Conservation (phyloP, 2,329 filamentous ascomycete genomes). For the Pyricularia sp. region DNA sequence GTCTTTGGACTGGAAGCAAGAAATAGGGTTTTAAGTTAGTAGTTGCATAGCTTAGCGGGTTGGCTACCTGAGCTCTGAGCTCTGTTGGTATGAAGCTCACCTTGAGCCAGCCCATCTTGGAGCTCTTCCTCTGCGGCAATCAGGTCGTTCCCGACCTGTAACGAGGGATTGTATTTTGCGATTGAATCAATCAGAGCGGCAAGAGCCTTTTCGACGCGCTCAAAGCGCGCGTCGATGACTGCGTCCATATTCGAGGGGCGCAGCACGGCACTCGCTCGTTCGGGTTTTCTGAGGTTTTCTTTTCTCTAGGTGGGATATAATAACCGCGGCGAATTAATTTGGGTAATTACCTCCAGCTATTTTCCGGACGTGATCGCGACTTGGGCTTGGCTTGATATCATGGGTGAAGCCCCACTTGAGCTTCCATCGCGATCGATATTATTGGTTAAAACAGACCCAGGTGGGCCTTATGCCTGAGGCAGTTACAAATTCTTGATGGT, state of each 20-base stretch:
- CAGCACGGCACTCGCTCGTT: background rate
- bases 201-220: slow-evolving; percentile 58
- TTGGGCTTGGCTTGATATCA: background rate
- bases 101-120: slow-evolving; percentile 52
- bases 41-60: background rate
- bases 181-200: slow-evolving; percentile 68
- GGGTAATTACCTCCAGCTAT: too few relatives aligned
- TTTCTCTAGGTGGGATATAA: background rate
- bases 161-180: slow-evolving; percentile 70
- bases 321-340: background rate
- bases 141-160: slow-evolving; percentile 57
- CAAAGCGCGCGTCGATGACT: slow-evolving; percentile 51
- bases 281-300: background rate
- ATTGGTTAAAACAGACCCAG: background rate
- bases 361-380: background rate
- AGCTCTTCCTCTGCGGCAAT: slow-evolving; percentile 62
- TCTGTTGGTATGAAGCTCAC: slow-evolving; percentile 27
- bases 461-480: slow-evolving; percentile 1
- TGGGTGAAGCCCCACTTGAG: background rate
- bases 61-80: background rate
- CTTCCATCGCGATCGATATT: background rate
- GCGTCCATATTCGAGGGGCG: slow-evolving; percentile 44
- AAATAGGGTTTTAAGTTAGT: background rate
- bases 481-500: background rate
- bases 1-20: slow-evolving; percentile 49